Evolutionary conservation across 768 basidiomycete species (phyloP).

Genomic region (Kwoniella dendrophila): DNA sequence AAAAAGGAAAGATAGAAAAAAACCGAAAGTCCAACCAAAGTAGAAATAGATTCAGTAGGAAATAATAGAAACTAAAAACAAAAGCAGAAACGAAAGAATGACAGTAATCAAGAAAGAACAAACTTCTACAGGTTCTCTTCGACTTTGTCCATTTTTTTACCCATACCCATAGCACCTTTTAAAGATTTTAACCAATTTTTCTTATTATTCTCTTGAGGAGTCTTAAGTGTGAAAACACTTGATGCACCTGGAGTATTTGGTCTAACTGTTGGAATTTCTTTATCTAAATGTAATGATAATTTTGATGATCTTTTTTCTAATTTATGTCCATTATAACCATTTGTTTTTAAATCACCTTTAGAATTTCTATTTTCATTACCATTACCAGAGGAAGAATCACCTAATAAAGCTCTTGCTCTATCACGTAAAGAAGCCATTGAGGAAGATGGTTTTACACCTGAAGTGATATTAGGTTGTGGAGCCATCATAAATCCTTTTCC

Average conservation of each 20-base stretch:
- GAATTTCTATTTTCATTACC: neutral
- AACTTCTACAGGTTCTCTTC: conserved; percentile 17
- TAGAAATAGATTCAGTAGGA: neutral
- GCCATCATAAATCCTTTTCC: conserved; percentile 28
- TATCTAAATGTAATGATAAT: conserved; percentile 11
- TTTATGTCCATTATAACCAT: neutral
- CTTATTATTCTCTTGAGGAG: neutral
- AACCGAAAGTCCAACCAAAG: no score
- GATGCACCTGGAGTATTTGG: conserved; percentile 29
- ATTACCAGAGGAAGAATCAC: neutral
- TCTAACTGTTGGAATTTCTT: neutral
- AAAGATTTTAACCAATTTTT: conserved; percentile 25
- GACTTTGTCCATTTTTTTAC: conserved; percentile 27
- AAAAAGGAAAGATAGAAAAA: no score
- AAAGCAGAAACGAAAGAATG: neutral
- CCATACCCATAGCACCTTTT: conserved; percentile 32
- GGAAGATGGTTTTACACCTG: conserved; percentile 18
- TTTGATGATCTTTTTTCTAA: conserved; percentile 28
- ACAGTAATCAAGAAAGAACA: no score
- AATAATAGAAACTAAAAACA: neutral
- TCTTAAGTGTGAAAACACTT: conserved; percentile 15
- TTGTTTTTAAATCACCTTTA: neutral
- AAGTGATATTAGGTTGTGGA: no score
- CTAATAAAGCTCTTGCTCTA: conserved; percentile 32
- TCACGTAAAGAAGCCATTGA: conserved; percentile 47